Base-by-base conservation (phyloP, 148 eudicot species). In the Dianthus caryophyllus region DNA sequence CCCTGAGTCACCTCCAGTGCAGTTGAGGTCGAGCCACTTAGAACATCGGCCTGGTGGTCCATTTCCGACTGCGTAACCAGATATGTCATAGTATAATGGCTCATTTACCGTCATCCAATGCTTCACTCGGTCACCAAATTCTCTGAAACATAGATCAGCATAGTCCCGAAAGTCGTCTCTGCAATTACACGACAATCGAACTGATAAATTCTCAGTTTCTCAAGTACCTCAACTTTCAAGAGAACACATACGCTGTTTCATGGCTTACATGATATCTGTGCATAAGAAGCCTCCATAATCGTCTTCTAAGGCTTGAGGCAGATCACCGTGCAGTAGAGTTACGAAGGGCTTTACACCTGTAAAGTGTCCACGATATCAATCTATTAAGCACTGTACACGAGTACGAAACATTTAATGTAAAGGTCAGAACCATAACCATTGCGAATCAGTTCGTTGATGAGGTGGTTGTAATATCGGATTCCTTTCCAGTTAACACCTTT, bases 271-370 rank as follows among this genome's bases (percentile, higher is more conserved):
- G 16, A 82, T 65, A 0, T 75, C 39, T 31, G 54, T 52, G 53
- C 78, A 75, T 47, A 81, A 66, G 68, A 84, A 79, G 56, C 85
- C 85, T 25, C 84, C 85, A 57, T 81, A 84, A 0, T 71, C 79
- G 27, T 81, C 73, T 30, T 81, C 78, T 5, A 84, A 39, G 13
- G 77, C 68, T 72, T 82, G 80, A 36, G 85, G 85, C n/a, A 75
- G 66, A 44, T 84, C 85, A 64, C 78, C 73, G 15, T 84, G 83
- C 27, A 84, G 75, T 7, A 81, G 39, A 11, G 83, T 77, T 58
- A 84, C 85, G 61, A 70, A 84, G 1, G 88, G 85, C 51, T 70
- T 54, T 30, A 84, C 75, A 58, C 80, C 88, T 84, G 62, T 25
- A 48, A 4, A 14, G 8, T 84, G 62, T 27, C 39, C 4, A 14